These are phyloP conservation scores for Nemania sp. DNA, from an alignment of 2,329 filamentous ascomycete genomes.

Conservation along the genomic window DNA sequence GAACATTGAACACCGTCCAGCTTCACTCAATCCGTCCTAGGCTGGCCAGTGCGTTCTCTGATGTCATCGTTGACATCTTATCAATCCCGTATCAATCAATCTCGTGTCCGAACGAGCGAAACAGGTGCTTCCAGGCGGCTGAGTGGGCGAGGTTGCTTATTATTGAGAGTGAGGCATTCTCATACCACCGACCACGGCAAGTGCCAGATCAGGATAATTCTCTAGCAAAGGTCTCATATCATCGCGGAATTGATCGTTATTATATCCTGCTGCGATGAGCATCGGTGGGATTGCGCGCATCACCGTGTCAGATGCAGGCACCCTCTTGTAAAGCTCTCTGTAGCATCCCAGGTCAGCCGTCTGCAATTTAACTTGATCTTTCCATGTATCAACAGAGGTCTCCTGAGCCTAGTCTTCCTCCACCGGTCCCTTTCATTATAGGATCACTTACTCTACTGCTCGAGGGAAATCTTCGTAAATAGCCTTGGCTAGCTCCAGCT, in stretches of 20 bases:
- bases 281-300: constrained; percentile 26
- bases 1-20: too few species aligned
- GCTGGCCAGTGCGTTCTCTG: neutral
- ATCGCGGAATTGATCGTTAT: constrained; percentile 11
- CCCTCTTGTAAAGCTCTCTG: constrained; percentile 32
- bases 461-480: constrained; percentile 28
- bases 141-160: neutral
- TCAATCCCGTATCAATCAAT: constrained; percentile 2
- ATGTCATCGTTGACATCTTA: constrained; percentile 5
- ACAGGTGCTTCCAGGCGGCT: too few species aligned
- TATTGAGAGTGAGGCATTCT: constrained; percentile 2
- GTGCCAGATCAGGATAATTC: constrained; percentile 9
- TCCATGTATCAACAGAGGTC: neutral
- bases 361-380: too few species aligned
- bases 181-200: constrained; percentile 12
- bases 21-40: constrained; percentile 5
- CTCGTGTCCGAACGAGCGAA: neutral
- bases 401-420: neutral
- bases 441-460: constrained; percentile 22
- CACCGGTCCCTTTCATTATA: neutral
- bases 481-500: constrained; percentile 6
- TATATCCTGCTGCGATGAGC: constrained; percentile 19
- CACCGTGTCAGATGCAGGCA: constrained; percentile 22
- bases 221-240: constrained; percentile 16
- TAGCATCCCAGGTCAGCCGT: neutral